Percentiles rank a stretch among this genome's conserved stretches.
These are phyloP conservation scores for Russula abietina DNA, from an alignment of 768 basidiomycete genomes.

Conservation along the genomic window DNA sequence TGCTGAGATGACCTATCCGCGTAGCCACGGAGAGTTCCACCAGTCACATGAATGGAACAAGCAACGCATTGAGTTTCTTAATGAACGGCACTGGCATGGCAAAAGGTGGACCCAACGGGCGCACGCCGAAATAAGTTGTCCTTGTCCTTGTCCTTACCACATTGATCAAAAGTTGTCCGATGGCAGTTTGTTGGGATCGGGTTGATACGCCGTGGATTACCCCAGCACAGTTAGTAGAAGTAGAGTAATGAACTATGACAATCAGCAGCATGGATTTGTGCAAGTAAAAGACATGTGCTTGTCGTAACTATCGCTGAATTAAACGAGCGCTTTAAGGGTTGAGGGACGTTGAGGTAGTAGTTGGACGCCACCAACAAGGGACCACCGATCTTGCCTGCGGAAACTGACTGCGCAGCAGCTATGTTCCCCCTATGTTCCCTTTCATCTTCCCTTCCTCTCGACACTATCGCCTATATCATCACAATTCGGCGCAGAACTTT, in stretches of 20 bases:
- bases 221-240: too few relatives aligned
- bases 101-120: neutral
- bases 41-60: neutral
- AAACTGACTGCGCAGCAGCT: too few relatives aligned
- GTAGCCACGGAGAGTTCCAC: neutral
- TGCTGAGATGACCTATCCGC: conserved; percentile 14
- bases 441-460: neutral
- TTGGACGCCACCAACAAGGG: too few relatives aligned
- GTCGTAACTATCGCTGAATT: too few relatives aligned
- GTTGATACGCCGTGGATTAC: neutral
- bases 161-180: neutral
- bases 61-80: neutral
- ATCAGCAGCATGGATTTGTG: too few relatives aligned
- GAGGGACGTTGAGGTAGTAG: too few relatives aligned
- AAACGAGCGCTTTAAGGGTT: too few relatives aligned
- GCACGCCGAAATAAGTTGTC: neutral
- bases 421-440: neutral
- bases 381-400: too few relatives aligned
- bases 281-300: neutral
- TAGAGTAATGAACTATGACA: too few relatives aligned
- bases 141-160: neutral
- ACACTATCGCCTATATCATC: neutral
- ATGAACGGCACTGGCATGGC: neutral
- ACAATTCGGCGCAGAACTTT: neutral
- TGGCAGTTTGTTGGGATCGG: neutral